Evolutionary conservation across 305 asterid genomes (phyloP).

Genomic region (Fraxinus nigra): DNA sequence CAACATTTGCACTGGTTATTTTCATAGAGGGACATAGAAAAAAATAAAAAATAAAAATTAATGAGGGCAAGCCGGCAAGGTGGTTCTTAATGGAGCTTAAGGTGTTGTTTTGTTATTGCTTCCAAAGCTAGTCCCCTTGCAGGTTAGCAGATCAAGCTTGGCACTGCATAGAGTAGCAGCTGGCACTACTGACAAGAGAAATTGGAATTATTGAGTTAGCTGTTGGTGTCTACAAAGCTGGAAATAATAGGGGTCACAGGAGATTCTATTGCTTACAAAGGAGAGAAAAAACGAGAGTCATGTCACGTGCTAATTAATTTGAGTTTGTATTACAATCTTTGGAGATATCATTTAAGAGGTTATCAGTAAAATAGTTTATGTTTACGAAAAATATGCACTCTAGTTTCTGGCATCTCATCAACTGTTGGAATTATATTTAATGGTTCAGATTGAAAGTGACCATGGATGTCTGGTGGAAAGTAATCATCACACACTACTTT

Average conservation of each 20-base stretch:
- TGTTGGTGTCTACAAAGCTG: background rate
- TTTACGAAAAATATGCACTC: background rate
- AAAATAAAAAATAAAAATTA: background rate
- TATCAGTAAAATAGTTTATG: background rate
- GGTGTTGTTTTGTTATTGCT: background rate
- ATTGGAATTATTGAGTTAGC: background rate
- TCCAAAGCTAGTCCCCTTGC: background rate
- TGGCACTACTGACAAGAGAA: background rate
- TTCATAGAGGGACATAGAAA: background rate
- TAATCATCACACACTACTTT: background rate
- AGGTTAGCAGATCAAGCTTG: background rate
- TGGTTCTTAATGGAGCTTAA: background rate
- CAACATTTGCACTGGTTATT: background rate
- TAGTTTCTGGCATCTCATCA: background rate
- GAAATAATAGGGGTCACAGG: background rate
- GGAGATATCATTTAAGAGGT: background rate
- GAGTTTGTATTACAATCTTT: background rate
- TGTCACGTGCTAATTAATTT: background rate
- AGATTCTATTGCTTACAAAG: background rate
- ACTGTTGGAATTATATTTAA: background rate
- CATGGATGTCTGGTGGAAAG: background rate
- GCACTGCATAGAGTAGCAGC: background rate
- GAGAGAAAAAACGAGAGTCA: background rate
- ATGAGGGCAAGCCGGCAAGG: background rate
- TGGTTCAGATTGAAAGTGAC: background rate